These are phyloP conservation scores for Umbelopsis isabellina DNA, from an alignment of 192 early-diverging fungal species.

Conservation along the genomic window DNA sequence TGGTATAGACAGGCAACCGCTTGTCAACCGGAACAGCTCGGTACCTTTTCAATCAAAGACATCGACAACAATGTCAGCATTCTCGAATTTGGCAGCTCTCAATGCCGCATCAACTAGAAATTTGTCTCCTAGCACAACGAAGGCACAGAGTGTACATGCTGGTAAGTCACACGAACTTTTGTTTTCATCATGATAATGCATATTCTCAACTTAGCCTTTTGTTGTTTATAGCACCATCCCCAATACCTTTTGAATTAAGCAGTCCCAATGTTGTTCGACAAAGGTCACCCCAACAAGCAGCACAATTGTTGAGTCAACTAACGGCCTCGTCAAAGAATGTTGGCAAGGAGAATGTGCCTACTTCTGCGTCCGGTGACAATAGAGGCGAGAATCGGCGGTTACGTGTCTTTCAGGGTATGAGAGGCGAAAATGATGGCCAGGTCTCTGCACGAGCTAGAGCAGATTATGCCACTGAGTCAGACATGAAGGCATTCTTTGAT, in stretches of 20 bases:
- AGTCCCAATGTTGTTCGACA: neutral
- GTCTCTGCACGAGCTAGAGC: neutral
- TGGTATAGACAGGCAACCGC: neutral
- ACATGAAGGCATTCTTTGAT: neutral
- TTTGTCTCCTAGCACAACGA: neutral
- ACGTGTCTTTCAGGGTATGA: conserved; percentile 13
- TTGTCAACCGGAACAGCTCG: neutral
- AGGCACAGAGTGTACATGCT: neutral
- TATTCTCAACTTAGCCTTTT: no score
- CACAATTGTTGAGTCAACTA: conserved; percentile 1
- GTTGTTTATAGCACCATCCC: neutral
- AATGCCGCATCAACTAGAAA: neutral
- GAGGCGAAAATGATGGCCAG: neutral
- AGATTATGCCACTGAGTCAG: neutral
- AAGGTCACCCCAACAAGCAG: conserved; percentile 7
- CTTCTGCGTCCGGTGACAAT: neutral
- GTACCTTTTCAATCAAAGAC: neutral
- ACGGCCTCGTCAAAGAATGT: neutral
- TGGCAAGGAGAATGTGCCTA: neutral
- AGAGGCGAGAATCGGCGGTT: conserved; percentile 10
- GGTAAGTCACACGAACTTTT: neutral
- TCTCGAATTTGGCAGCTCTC: neutral
- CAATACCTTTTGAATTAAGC: neutral
- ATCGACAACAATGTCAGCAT: neutral
- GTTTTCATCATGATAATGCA: neutral